Percentiles rank a stretch among this genome's conserved stretches.
These are phyloP conservation scores for Cladosporium oxysporum DNA, from an alignment of 2,329 filamentous ascomycete genomes.

Conservation along the genomic window DNA sequence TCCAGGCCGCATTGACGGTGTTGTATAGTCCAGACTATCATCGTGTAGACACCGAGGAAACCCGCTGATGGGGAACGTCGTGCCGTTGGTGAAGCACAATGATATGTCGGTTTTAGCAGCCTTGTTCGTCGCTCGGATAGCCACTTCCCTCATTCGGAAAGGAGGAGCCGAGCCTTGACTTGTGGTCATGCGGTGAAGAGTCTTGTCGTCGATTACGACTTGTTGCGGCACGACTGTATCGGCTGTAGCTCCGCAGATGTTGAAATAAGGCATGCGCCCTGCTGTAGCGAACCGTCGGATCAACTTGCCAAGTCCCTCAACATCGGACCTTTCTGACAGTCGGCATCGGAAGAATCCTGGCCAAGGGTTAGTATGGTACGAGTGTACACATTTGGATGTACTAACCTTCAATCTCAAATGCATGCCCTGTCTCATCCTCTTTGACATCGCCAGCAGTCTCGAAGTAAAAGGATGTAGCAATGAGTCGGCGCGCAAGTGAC, in stretches of 20 bases:
- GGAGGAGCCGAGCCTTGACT: background rate
- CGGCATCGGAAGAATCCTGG: conserved; percentile 12
- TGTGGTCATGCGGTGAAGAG: conserved; percentile 5
- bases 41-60: conserved; percentile 9
- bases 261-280: conserved; percentile 2
- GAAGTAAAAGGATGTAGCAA: conserved; percentile 8
- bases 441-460: background rate
- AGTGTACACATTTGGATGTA: background rate
- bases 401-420: conserved; percentile 6
- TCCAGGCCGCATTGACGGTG: background rate
- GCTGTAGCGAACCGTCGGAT: conserved; percentile 1
- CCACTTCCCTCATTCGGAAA: conserved; percentile 10
- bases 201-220: background rate
- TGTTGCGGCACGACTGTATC: background rate
- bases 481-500: background rate
- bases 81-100: conserved; percentile 6
- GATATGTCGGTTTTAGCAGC: conserved; percentile 10
- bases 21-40: background rate
- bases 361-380: background rate
- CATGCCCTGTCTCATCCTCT: background rate
- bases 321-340: background rate
- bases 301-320: conserved; percentile 10
- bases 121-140: conserved; percentile 1
- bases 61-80: conserved; percentile 1
- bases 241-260: background rate